These are phyloP conservation scores for Neonectria sp. DNA, from an alignment of 2,329 filamentous ascomycete genomes.

Conservation along the genomic window DNA sequence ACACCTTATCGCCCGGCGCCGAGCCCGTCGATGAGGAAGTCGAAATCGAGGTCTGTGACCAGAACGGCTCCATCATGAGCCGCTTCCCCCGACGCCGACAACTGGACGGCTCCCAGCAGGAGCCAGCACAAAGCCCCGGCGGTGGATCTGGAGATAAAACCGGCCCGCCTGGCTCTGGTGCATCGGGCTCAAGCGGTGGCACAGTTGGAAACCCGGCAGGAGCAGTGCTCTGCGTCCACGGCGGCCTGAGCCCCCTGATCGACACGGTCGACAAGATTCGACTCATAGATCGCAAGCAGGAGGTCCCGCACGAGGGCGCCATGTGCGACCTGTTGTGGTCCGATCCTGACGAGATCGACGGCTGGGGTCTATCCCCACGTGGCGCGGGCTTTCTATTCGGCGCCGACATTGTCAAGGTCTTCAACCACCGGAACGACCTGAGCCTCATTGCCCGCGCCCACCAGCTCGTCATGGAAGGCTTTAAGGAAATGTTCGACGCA, in stretches of 20 bases:
- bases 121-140: slow-evolving; percentile 47
- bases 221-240: slow-evolving; percentile 95
- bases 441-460: slow-evolving; percentile 94
- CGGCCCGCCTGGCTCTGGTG: slow-evolving; percentile 85
- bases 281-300: slow-evolving; percentile 94
- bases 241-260: slow-evolving; percentile 90
- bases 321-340: slow-evolving; percentile 99
- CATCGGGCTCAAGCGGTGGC: slow-evolving; percentile 77
- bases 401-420: slow-evolving; percentile 93
- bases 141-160: slow-evolving; percentile 55
- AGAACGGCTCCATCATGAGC: slow-evolving; percentile 83
- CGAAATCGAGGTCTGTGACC: slow-evolving; percentile 94
- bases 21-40: slow-evolving; percentile 77
- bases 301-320: slow-evolving; percentile 97
- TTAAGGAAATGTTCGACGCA: slow-evolving; percentile 98
- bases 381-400: slow-evolving; percentile 97
- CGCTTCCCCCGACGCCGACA: slow-evolving; percentile 72
- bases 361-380: slow-evolving; percentile 94
- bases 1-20: slow-evolving; percentile 68
- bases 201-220: slow-evolving; percentile 79
- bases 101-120: slow-evolving; percentile 42
- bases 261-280: slow-evolving; percentile 97
- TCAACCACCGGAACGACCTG: slow-evolving; percentile 95
- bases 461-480: slow-evolving; percentile 99
- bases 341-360: slow-evolving; percentile 97